Evolutionary conservation across 2,329 filamentous ascomycete species (phyloP), one percentile per base, ranked within the genome.

Genomic region (Neocatenulostroma microsporum): DNA sequence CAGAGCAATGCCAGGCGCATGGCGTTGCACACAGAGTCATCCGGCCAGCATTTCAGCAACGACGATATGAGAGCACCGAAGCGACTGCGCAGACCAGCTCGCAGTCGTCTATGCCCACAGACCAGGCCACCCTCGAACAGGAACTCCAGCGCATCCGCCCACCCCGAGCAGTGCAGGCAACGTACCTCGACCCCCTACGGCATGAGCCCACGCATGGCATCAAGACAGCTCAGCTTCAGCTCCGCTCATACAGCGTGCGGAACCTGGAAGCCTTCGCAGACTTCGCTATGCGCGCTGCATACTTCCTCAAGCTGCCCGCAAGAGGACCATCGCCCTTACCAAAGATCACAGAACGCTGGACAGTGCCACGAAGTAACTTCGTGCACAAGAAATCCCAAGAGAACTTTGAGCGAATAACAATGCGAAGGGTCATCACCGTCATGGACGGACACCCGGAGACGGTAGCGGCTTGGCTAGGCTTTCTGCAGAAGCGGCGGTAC

Each of bases 371-470:
- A 54, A 78, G 78, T 55, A 83, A 84, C 61, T 98, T 98, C 69
- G 85, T 95, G 48, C 84, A 86, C 70, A 98, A 96, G 68, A 98
- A 98, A 67, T 82, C 78, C 24, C 88, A 98, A 64, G 91, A 98
- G 67, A 98, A 98, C 63, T 98, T 94, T 56, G 89, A 96, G 68
- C 75, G 91, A 37, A 80, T 91, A 42, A 98, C 91, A 1, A 64
- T 88, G 53, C 76, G 88, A 37, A 72, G 91, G 11, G 62, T 95
- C 53, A 87, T 98, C 35, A 87, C 94, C 63, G 91, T 98, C 55
- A 82, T 85, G 48, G 91, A 96, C 56, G 91, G 87, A 0, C 74
- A 95, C 54, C 80, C 87, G 1, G 85, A 95, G 59, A 81, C 79
- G 1, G 87, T 98, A 23, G 82, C 93, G 62, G 63, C 88, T 19